phyloP scores from a whole-genome alignment of 139 green algal genomes.

The Picochlorum sp. region DNA sequence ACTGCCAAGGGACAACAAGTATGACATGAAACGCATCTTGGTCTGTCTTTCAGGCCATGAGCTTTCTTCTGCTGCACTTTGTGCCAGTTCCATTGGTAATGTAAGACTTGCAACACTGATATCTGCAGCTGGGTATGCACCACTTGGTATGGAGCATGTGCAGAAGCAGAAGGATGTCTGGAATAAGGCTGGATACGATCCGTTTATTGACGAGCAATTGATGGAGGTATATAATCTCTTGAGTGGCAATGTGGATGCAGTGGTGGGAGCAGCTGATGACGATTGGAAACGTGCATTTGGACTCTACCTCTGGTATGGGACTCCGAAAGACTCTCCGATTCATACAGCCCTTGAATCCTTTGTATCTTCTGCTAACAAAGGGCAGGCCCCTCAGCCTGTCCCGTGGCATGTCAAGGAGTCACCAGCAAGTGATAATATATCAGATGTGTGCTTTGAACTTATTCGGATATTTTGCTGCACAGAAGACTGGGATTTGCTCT shows the following conservation, averaged over 20 bases:
- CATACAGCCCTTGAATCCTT: constrained; percentile 7
- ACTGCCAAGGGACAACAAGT: neutral
- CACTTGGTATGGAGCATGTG: constrained; percentile 9
- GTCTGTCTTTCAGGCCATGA: constrained; percentile 50
- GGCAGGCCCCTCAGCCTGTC: constrained; percentile 13
- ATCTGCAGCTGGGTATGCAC: constrained; percentile 18
- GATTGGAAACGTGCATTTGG: constrained; percentile 77
- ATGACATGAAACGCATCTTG: constrained; percentile 25
- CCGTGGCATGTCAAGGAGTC: constrained; percentile 30
- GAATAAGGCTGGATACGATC: constrained; percentile 20
- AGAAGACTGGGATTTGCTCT: constrained; percentile 1
- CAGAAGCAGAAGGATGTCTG: constrained; percentile 52
- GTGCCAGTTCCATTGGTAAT: constrained; percentile 53
- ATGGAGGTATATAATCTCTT: constrained; percentile 54
- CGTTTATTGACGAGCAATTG: constrained; percentile 26
- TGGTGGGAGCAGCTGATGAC: constrained; percentile 19
- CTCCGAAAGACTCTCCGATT: constrained; percentile 4
- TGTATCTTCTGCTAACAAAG: neutral
- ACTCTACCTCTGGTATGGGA: constrained; percentile 51
- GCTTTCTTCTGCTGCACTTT: constrained; percentile 24
- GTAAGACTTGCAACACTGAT: constrained; percentile 63
- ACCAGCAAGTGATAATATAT: neutral
- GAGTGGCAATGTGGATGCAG: constrained; percentile 37
- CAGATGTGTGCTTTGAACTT: constrained; percentile 43
- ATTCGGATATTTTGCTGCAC: constrained; percentile 36